Evolutionary conservation across 1,284 basidiomycete species (phyloP).

Genomic region (Ganoderma lingzhi): DNA sequence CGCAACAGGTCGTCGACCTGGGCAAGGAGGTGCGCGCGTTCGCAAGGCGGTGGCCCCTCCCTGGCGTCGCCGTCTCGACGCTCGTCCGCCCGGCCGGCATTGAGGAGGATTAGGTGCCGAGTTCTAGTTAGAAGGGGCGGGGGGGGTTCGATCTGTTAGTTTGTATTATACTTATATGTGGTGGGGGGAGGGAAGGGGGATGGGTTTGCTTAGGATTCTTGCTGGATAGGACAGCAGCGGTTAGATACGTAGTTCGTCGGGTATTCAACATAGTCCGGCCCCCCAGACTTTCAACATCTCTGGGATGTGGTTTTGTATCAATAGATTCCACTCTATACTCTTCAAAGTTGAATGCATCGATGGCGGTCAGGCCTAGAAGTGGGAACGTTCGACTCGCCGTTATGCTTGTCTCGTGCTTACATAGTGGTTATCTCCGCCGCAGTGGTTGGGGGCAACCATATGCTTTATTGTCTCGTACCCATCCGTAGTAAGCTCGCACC

Average conservation of each 20-base stretch:
- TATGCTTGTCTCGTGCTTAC: too few relatives aligned
- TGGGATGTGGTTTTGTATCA: constrained; percentile 34
- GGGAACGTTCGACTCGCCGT: too few relatives aligned
- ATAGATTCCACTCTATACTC: constrained; percentile 36
- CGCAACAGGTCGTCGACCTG: constrained; percentile 76
- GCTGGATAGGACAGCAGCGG: constrained; percentile 17
- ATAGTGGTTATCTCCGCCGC: too few relatives aligned
- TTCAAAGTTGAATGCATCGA: neutral
- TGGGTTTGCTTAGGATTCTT: constrained; percentile 13
- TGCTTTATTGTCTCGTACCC: too few relatives aligned
- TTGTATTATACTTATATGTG: constrained; percentile 21
- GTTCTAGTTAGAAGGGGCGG: neutral
- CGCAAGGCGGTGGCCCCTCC: constrained; percentile 90
- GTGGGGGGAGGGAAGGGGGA: neutral
- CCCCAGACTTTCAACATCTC: constrained; percentile 39
- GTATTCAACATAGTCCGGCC: constrained; percentile 41
- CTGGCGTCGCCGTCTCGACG: constrained; percentile 81
- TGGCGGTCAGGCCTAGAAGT: too few relatives aligned
- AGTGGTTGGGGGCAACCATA: too few relatives aligned
- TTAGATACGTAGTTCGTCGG: constrained; percentile 36
- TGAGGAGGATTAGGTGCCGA: constrained; percentile 52
- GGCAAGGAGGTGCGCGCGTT: constrained; percentile 82
- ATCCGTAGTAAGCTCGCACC: too few relatives aligned
- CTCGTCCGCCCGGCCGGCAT: constrained; percentile 74
- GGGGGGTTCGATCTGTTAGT: constrained; percentile 1